Base-by-base conservation (phyloP, 2,329 filamentous ascomycete species). In the Aspergillus arachidicola region DNA sequence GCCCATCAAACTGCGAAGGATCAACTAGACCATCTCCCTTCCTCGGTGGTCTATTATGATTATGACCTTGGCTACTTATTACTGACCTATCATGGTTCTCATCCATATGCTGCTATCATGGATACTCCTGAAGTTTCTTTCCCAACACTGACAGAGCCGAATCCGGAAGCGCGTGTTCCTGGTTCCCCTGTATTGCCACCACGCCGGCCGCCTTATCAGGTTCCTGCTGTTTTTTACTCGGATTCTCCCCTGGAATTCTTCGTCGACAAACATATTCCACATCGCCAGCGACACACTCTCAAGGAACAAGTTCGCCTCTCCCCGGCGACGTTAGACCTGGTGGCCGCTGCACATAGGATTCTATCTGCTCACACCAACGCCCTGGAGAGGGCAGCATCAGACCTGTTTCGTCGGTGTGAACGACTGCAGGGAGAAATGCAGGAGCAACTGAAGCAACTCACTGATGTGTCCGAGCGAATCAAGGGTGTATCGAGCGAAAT, bases 41-140 rank as follows among this genome's bases (percentile, higher is more conserved):
- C 81, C 23, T 81, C 79, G 58, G 76, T 87, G n/a, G 79, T 85
- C 28, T 79, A 89, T 41, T 79, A 85, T 56, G 84, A 88, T 65
- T 81, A 82, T 12, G 84, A 86, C 63, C 72, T 88, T 34, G 87
- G 86, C 11, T 87, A 87, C 68, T 76, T 89, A 32, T 72, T 89
- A 51, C 77, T 87, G 43, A 86, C 83, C 28, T 79, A 78, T 30
- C 77, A 78, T 38, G 77, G 78, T 9, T 80, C 80, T 53, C 80
- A 82, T 64, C 82, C 82, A 2, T 82, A 81, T 67, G 86, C 82
- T 34, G 84, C 81, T 4, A 75, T 79, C 58, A 81, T 86, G 55
- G 85, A 88, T 67, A 76, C 81, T 9, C 81, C 84, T 9, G 78
- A 72, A 51, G 68, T 73, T 23, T 66, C 71, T 4, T 69, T 76